phyloP scores from a whole-genome alignment of 2,329 filamentous ascomycete genomes.

The Thielaviopsis musarum region DNA sequence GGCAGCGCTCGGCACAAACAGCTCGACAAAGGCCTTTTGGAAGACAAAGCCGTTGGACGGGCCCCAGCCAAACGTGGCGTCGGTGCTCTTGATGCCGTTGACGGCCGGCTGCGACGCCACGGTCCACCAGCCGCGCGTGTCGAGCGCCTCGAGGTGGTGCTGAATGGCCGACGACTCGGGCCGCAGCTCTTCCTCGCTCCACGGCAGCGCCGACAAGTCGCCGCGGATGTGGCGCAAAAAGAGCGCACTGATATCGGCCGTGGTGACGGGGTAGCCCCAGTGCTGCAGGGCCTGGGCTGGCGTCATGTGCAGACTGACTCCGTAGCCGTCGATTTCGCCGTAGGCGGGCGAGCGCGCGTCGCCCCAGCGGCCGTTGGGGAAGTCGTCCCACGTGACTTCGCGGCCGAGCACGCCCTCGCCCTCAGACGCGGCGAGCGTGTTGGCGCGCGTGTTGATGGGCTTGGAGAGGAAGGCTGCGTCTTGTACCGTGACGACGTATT shows the following conservation, averaged over 20 bases:
- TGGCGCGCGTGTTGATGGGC: conserved; percentile 59
- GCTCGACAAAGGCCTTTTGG: conserved; percentile 95
- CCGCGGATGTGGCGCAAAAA: conserved; percentile 73
- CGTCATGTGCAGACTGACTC: conserved; percentile 83
- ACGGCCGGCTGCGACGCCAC: conserved; percentile 90
- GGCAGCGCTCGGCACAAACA: conserved; percentile 65
- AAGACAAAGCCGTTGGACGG: conserved; percentile 87
- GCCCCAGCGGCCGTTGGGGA: conserved; percentile 89
- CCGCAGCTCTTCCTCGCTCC: conserved; percentile 79
- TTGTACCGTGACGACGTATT: conserved; percentile 55
- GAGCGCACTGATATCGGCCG: conserved; percentile 57
- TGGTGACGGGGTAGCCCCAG: conserved; percentile 63
- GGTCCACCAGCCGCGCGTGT: conserved; percentile 82
- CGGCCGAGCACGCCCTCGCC: conserved; percentile 77
- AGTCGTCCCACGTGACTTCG: conserved; percentile 98
- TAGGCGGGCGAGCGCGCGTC: conserved; percentile 86
- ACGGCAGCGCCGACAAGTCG: conserved; percentile 66
- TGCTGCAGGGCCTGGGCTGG: conserved; percentile 66
- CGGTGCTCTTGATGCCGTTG: conserved; percentile 61
- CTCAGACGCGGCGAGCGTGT: conserved; percentile 84
- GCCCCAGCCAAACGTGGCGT: conserved; percentile 83
- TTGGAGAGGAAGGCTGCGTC: conserved; percentile 64
- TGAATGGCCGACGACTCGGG: conserved; percentile 74
- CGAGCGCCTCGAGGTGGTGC: conserved; percentile 56
- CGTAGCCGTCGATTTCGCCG: conserved; percentile 95